A percentile compares a stretch with the other conserved stretches of the same genome.
phyloP scores from a whole-genome alignment of 2,329 filamentous ascomycete species.

The Thermoascus crustaceus region DNA sequence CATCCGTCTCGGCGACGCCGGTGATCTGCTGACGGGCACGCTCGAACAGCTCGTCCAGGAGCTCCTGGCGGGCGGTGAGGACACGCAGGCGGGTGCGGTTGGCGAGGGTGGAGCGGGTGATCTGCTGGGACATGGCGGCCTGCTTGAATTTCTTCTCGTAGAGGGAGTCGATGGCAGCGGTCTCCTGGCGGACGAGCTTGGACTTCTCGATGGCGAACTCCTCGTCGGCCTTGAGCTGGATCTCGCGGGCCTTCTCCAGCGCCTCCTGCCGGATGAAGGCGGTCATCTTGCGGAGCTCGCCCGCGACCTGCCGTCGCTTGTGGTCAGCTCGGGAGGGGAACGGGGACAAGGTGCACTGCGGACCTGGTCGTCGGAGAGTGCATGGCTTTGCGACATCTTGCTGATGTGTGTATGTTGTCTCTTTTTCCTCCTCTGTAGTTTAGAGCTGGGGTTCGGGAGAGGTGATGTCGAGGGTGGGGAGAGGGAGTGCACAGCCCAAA shows the following conservation, averaged over 20 bases:
- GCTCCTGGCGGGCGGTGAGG: conserved; percentile 75
- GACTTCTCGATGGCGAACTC: conserved; percentile 99
- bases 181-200: conserved; percentile 95
- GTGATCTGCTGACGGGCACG: conserved; percentile 64
- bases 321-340: conserved; percentile 10
- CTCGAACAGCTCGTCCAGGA: conserved; percentile 86
- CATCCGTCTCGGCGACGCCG: conserved; percentile 48
- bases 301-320: conserved; percentile 61
- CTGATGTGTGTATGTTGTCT: conserved; percentile 22
- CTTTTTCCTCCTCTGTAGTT: neutral
- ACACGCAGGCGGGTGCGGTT: conserved; percentile 94
- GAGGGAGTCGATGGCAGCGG: conserved; percentile 76
- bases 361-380: conserved; percentile 97
- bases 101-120: conserved; percentile 88
- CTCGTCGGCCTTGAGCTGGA: conserved; percentile 96
- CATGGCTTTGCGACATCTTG: conserved; percentile 86
- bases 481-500: neutral
- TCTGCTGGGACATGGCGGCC: conserved; percentile 96
- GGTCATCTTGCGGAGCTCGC: conserved; percentile 99
- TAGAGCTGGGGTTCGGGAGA: conserved; percentile 3
- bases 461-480: neutral
- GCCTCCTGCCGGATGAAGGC: conserved; percentile 99
- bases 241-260: conserved; percentile 91
- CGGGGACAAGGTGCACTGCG: conserved; percentile 22
- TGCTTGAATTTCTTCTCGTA: conserved; percentile 99